Conservation (phyloP, 495 filamentous ascomycete genomes). For the Delitschia confertaspora region DNA sequence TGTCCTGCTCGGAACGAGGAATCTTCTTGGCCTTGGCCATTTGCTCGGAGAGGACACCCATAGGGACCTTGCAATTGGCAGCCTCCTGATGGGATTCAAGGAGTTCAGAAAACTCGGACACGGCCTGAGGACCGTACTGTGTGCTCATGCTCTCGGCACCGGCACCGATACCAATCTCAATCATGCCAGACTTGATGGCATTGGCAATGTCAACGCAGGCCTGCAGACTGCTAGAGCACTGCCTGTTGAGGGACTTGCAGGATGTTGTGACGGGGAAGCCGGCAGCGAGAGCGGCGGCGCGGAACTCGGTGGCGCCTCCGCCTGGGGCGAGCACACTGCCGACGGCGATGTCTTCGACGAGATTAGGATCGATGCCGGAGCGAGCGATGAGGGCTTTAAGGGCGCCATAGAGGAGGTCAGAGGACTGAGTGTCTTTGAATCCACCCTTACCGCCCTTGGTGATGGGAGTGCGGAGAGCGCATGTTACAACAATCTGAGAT, state of each 20-base stretch:
- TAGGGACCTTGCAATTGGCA: conserved; percentile 94
- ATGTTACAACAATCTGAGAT: conserved; percentile 74
- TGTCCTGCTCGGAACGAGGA: conserved; percentile 65
- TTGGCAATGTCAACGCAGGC: conserved; percentile 90
- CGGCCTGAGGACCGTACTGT: conserved; percentile 86
- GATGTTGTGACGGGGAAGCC: conserved; percentile 80
- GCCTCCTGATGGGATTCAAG: conserved; percentile 75
- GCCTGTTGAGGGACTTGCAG: conserved; percentile 78
- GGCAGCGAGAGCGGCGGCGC: conserved; percentile 82
- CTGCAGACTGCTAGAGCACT: conserved; percentile 84
- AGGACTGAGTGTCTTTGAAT: conserved; percentile 87
- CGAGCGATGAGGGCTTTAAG: conserved; percentile 72
- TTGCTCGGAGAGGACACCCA: conserved; percentile 88
- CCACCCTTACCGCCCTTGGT: conserved; percentile 87
- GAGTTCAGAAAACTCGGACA: conserved; percentile 89
- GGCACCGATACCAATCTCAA: conserved; percentile 87
- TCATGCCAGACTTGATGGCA: conserved; percentile 79
- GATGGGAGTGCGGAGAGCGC: conserved; percentile 81
- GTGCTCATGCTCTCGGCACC: conserved; percentile 96
- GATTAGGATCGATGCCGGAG: conserved; percentile 71
- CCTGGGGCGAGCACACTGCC: conserved; percentile 86
- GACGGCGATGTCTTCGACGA: conserved; percentile 88
- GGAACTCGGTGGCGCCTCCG: conserved; percentile 93
- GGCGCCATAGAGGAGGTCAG: conserved; percentile 78
- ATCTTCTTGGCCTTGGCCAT: conserved; percentile 84